These are phyloP conservation scores for Tephrocybe sp. DNA, from an alignment of 768 basidiomycete genomes.

Conservation along the genomic window DNA sequence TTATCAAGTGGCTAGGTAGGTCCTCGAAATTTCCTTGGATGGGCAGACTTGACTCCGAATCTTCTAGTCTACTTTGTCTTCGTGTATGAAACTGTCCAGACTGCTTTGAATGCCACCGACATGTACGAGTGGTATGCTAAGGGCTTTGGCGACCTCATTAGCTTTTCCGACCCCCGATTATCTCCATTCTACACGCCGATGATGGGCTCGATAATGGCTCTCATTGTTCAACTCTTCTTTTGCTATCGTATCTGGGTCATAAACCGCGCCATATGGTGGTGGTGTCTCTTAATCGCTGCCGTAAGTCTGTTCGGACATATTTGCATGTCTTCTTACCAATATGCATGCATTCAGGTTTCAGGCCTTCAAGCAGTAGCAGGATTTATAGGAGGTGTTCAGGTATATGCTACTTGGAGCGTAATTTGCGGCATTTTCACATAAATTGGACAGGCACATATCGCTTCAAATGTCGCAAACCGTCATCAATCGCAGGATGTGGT, in stretches of 20 bases:
- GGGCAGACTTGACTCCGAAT: neutral
- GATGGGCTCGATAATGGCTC: conserved; percentile 14
- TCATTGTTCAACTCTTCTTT: conserved; percentile 16
- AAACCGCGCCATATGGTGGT: conserved; percentile 7
- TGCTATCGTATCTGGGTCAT: conserved; percentile 18
- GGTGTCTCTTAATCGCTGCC: conserved; percentile 5
- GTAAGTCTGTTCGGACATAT: neutral
- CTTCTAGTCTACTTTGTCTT: conserved; percentile 10
- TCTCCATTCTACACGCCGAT: conserved; percentile 14
- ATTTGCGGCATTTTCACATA: neutral
- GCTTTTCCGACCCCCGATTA: conserved; percentile 4
- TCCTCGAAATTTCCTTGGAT: neutral
- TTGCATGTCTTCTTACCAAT: neutral
- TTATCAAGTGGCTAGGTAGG: conserved; percentile 5
- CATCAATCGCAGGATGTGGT: neutral
- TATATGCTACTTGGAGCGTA: neutral
- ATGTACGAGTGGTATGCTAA: conserved; percentile 15
- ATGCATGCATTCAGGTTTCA: neutral
- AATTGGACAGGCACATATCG: neutral
- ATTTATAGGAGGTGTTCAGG: conserved; percentile 6
- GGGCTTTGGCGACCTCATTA: conserved; percentile 12
- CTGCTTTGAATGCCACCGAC: conserved; percentile 9
- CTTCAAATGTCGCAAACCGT: conserved; percentile 6
- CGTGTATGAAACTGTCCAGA: conserved; percentile 12
- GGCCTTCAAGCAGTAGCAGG: conserved; percentile 4